A percentile compares a stretch with the other conserved stretches of the same genome.
These are phyloP conservation scores for Pulveroboletus ravenelii DNA, from an alignment of 768 basidiomycete species.

Conservation along the genomic window DNA sequence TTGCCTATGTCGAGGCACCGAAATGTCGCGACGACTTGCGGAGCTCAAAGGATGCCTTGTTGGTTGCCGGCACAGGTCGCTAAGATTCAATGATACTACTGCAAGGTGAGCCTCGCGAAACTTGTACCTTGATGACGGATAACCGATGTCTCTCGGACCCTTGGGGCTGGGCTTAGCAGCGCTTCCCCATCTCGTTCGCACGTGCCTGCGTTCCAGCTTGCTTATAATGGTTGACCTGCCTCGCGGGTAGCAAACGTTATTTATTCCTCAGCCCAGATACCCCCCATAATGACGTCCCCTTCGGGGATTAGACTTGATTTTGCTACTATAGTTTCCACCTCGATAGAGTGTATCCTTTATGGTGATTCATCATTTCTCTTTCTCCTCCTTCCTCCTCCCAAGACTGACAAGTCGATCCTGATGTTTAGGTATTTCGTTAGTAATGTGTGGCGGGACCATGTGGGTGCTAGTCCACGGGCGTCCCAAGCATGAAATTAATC, in stretches of 20 bases:
- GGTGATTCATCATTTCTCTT: conserved; percentile 5
- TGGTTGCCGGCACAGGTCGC: background rate
- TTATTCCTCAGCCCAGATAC: background rate
- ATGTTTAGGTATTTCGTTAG: conserved; percentile 16
- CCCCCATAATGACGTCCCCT: conserved; percentile 1
- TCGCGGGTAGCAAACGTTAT: background rate
- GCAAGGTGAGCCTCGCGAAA: background rate
- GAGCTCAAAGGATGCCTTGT: background rate
- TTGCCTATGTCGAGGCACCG: conserved; percentile 5
- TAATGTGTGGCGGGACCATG: conserved; percentile 22
- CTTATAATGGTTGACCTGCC: background rate
- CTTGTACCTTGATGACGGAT: background rate
- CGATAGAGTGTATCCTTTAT: conserved; percentile 20
- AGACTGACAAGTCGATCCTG: conserved; percentile 1
- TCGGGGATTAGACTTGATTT: conserved; percentile 7
- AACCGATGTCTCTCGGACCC: background rate
- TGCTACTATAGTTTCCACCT: conserved; percentile 15
- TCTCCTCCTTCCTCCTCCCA: background rate
- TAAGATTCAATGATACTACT: background rate
- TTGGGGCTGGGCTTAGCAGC: background rate
- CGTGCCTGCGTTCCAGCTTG: background rate
- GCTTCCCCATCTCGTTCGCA: background rate
- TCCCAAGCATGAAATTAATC: conserved; percentile 14
- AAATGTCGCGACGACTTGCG: background rate
- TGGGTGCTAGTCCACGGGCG: conserved; percentile 22